A percentile compares a stretch with the other conserved stretches of the same genome.
Conservation (phyloP, 2,329 filamentous ascomycete genomes). For the Alternaria angustiovoidea region DNA sequence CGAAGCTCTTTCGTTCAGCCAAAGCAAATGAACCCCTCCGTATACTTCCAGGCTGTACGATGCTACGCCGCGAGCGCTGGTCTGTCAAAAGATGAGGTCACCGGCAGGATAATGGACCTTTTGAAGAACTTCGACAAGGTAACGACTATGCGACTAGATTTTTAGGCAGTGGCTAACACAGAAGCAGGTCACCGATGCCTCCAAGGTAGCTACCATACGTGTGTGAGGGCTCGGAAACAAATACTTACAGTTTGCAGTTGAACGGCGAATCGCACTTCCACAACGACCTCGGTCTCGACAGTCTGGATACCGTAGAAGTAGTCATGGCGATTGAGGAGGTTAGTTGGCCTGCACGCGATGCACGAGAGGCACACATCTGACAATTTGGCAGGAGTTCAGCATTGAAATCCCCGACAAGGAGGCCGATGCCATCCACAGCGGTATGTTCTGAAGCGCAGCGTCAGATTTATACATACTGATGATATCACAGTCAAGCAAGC, state of each 20-base stretch:
- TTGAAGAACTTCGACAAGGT: slow-evolving; percentile 98
- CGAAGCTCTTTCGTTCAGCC: slow-evolving; percentile 69
- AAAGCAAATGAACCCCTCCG: slow-evolving; percentile 67
- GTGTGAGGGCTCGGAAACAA: not conserved
- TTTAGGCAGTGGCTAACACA: slow-evolving; percentile 36
- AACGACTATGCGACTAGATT: slow-evolving; percentile 43
- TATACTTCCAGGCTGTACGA: slow-evolving; percentile 74
- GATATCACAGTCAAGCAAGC: slow-evolving; percentile 80
- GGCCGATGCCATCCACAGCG: slow-evolving; percentile 90
- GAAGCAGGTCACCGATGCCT: slow-evolving; percentile 67
- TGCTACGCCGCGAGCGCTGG: slow-evolving; percentile 86
- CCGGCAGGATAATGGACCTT: slow-evolving; percentile 90
- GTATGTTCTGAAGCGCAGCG: slow-evolving; percentile 63
- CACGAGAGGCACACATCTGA: slow-evolving; percentile 20
- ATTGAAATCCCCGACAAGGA: slow-evolving; percentile 99
- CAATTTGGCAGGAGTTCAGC: slow-evolving; percentile 71
- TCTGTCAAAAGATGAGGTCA: slow-evolving; percentile 82
- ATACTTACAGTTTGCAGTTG: slow-evolving; percentile 67
- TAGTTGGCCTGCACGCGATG: slow-evolving; percentile 36
- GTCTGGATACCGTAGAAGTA: slow-evolving; percentile 97
- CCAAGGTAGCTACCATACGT: slow-evolving; percentile 59
- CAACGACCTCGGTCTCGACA: slow-evolving; percentile 96
- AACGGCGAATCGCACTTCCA: slow-evolving; percentile 86
- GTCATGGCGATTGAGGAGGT: slow-evolving; percentile 99
- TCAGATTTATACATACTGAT: slow-evolving; percentile 42